A percentile compares a stretch with the other conserved stretches of the same genome.
phyloP scores from a whole-genome alignment of 257 asterid genomes.

The Ocimum tenuiflorum region DNA sequence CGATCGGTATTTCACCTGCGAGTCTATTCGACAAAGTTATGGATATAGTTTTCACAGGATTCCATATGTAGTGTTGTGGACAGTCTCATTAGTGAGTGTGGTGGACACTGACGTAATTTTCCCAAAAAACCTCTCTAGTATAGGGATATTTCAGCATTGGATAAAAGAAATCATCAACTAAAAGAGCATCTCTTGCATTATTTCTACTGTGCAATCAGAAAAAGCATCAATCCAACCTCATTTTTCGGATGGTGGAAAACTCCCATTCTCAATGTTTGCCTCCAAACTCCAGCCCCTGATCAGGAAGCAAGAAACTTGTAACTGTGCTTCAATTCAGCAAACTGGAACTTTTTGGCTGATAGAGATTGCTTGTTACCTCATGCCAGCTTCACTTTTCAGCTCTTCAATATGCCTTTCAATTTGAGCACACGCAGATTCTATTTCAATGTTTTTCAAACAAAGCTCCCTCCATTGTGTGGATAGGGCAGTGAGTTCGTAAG shows the following conservation, averaged over 20 bases:
- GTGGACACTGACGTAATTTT: too few relatives aligned
- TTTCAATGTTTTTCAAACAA: constrained; percentile 77
- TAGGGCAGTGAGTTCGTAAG: constrained; percentile 81
- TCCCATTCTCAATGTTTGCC: constrained; percentile 42
- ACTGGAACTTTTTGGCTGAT: constrained; percentile 1
- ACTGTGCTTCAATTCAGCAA: not conserved
- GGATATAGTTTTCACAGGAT: too few relatives aligned
- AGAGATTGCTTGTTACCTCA: constrained; percentile 35
- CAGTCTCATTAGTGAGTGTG: too few relatives aligned
- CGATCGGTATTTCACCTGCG: not conserved
- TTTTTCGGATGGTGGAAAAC: constrained; percentile 23
- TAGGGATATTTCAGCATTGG: not conserved
- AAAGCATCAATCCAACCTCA: constrained; percentile 26
- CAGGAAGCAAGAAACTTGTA: constrained; percentile 3
- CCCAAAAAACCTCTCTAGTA: not conserved
- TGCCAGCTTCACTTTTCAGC: constrained; percentile 56
- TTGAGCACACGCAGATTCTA: constrained; percentile 71
- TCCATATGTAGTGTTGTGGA: too few relatives aligned
- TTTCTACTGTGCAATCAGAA: not conserved
- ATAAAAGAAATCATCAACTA: not conserved
- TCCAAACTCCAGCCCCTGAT: constrained; percentile 74
- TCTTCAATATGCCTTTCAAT: constrained; percentile 48
- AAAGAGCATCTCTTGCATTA: not conserved
- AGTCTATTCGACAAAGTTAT: not conserved
- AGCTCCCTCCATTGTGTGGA: constrained; percentile 94